Percentiles rank a stretch among this genome's conserved stretches.
phyloP scores from a whole-genome alignment of 2,329 filamentous ascomycete genomes.

The Chaetomium sp. region DNA sequence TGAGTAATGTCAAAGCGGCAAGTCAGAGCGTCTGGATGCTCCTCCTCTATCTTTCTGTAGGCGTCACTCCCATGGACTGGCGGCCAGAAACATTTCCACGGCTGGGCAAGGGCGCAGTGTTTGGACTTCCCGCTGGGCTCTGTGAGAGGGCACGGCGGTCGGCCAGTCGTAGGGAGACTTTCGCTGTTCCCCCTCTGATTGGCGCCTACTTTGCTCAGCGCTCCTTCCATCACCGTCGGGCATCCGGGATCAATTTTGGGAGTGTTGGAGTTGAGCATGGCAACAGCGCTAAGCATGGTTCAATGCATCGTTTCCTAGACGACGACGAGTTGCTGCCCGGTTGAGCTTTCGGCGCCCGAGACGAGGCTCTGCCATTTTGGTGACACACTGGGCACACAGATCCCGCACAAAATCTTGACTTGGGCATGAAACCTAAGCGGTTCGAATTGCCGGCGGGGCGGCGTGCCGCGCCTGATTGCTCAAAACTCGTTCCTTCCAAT shows the following conservation, averaged over 20 bases:
- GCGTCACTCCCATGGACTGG: slow-evolving; percentile 14
- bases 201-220: not conserved
- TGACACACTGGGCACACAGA: not conserved
- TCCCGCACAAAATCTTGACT: not conserved
- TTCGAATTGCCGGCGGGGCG: slow-evolving; percentile 6
- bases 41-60: not conserved
- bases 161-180: not conserved
- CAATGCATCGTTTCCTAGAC: not conserved
- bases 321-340: not conserved
- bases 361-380: slow-evolving; percentile 3
- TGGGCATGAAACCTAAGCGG: not conserved
- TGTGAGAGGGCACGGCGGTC: not conserved
- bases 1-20: slow-evolving; percentile 20
- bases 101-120: slow-evolving; percentile 5
- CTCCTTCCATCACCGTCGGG: not conserved
- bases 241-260: not conserved
- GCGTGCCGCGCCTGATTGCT: slow-evolving; percentile 1
- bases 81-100: slow-evolving; percentile 25
- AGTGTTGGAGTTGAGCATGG: not conserved
- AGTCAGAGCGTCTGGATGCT: slow-evolving; percentile 17
- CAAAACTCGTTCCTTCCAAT: slow-evolving; percentile 6
- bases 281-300: not conserved
- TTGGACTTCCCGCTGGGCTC: not conserved
- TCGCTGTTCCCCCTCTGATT: not conserved
- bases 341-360: not conserved